Evolutionary conservation across 1,139 yeast genomes (phyloP), one percentile per base, ranked within the genome.

Genomic region (Saccharomyces hybrid): DNA sequence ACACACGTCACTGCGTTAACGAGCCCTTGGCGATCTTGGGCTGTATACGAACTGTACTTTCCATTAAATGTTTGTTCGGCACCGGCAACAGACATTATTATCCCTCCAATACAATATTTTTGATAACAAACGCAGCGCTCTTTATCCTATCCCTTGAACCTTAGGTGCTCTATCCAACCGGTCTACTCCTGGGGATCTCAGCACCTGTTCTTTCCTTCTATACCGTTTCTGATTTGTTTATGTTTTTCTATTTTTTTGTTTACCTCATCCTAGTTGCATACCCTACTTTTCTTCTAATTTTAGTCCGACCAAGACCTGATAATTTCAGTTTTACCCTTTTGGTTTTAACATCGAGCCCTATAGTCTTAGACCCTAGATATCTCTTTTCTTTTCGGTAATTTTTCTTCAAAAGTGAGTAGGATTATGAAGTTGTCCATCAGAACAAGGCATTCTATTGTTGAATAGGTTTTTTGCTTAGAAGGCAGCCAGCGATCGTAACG

Each of bases 1-100:
- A 68, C 69, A 13, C 77, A 63, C 32, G 77, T 73, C 16, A 78
- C 74, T 9, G 73, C 68, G 59, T 78, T 75, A n/a, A 77, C 70
- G 34, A 77, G 71, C 31, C 73, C 75, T 52, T 60, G 58, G 25
- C 51, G 56, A 13, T 60, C 58, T 9, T 54, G 53, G 7, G 13
- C 23, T 1, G 55, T 42, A 50, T 57, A 53, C 38, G 38, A 32
- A 32, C 38, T 32, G 9, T 16, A 53, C 46, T 42, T 53, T 11
- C 47, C 26, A 26, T 14, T 23, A 26, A 26, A 26, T 23, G 11
- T 14, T 26, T 26, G 28, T 26, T 23, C 28, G 13, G 47, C 28
- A 26, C 14, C 14, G 19, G 38, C 14, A n/a, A 32, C 38, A 32
- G 38, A 32, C 38, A 32, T 32, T 32, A 2, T 26, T 44, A 26